These are phyloP conservation scores for Amesomyces nigricolor DNA, from an alignment of 2,329 filamentous ascomycete genomes.

Conservation along the genomic window DNA sequence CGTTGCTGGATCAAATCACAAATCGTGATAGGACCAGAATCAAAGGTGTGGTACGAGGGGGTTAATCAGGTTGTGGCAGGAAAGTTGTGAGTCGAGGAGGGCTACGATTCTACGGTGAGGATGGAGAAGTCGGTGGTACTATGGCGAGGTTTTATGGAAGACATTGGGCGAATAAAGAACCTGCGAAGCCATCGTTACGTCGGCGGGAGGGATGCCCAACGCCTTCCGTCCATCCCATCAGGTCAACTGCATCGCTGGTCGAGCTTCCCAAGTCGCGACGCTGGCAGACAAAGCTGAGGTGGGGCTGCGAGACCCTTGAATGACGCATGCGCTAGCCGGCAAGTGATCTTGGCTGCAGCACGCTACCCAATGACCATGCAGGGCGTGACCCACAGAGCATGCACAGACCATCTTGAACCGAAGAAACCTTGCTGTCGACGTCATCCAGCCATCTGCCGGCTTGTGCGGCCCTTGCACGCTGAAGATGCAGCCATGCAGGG, in stretches of 20 bases:
- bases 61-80: too few species aligned
- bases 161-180: too few species aligned
- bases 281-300: constrained; percentile 7
- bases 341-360: background rate
- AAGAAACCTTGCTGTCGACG: background rate
- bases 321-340: constrained; percentile 2
- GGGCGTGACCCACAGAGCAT: background rate
- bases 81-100: too few species aligned
- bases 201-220: constrained; percentile 1
- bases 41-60: background rate
- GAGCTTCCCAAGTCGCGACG: background rate
- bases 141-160: too few species aligned
- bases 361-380: background rate
- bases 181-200: background rate
- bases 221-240: background rate
- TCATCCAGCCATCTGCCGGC: too few species aligned
- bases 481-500: too few species aligned
- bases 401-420: background rate
- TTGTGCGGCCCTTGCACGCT: too few species aligned
- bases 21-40: background rate
- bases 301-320: constrained; percentile 7
- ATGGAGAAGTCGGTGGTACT: too few species aligned
- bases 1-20: background rate
- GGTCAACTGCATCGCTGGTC: background rate
- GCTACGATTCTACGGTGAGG: too few species aligned